phyloP scores from a whole-genome alignment of 2,329 filamentous ascomycete genomes.

The Ophiostoma novo-ulmi region DNA sequence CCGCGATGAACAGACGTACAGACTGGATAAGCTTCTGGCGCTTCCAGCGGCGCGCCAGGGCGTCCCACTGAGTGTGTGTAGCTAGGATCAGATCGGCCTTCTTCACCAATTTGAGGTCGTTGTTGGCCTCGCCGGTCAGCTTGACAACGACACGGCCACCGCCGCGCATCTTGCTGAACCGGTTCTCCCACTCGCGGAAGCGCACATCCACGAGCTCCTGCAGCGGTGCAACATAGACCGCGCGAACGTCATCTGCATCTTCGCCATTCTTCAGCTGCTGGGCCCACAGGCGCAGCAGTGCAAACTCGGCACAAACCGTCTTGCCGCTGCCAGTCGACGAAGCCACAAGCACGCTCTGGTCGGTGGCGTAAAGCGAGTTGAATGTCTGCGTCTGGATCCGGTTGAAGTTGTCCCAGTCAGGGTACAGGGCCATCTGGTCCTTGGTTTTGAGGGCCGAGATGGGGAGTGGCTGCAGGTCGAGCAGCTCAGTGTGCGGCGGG shows the following conservation, averaged over 20 bases:
- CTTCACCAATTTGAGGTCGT: conserved; percentile 83
- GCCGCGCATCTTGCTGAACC: conserved; percentile 65
- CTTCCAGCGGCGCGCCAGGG: conserved; percentile 92
- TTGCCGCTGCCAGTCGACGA: conserved; percentile 94
- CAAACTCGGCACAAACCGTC: conserved; percentile 93
- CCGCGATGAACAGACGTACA: conserved; percentile 86
- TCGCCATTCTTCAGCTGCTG: conserved; percentile 44
- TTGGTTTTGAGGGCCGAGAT: conserved; percentile 79
- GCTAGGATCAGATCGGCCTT: conserved; percentile 84
- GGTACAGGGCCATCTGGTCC: conserved; percentile 77
- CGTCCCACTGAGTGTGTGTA: conserved; percentile 93
- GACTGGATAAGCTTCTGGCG: conserved; percentile 90
- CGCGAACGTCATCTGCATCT: conserved; percentile 66
- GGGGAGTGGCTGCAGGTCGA: conserved; percentile 87
- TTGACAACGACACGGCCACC: conserved; percentile 90
- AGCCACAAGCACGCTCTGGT: conserved; percentile 90
- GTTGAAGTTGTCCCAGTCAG: conserved; percentile 84
- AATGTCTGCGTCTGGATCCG: conserved; percentile 97
- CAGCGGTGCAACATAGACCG: conserved; percentile 91
- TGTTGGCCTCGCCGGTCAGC: conserved; percentile 85
- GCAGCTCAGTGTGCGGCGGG: conserved; percentile 82
- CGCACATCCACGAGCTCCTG: conserved; percentile 85
- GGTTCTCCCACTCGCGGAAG: conserved; percentile 77
- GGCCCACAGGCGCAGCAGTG: conserved; percentile 82
- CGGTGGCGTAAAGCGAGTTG: conserved; percentile 82